These are phyloP conservation scores for Sclerotinia spermophila DNA, from an alignment of 2,329 filamentous ascomycete species.

Conservation along the genomic window DNA sequence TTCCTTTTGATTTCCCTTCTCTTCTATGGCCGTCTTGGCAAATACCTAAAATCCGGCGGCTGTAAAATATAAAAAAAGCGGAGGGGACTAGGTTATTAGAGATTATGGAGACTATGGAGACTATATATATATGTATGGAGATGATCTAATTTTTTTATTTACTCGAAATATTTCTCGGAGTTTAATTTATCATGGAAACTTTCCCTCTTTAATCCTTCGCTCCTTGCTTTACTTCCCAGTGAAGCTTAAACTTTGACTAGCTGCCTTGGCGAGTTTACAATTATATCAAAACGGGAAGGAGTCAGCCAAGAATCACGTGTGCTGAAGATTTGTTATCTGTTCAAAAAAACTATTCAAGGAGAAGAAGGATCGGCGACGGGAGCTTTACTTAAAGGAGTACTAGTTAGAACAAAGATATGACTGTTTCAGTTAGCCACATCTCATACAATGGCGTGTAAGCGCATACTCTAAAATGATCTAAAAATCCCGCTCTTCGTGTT, in stretches of 20 bases:
- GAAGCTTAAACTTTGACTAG: background rate
- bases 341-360: background rate
- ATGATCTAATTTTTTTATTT: conserved; percentile 2
- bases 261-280: background rate
- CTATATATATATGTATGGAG: too few relatives aligned
- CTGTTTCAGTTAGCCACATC: background rate
- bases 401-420: background rate
- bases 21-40: conserved; percentile 7
- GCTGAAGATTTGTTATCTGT: background rate
- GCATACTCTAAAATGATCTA: background rate
- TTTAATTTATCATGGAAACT: background rate
- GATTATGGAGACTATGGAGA: background rate
- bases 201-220: background rate
- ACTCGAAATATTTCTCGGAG: conserved; percentile 4
- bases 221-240: background rate
- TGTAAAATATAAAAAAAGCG: conserved; percentile 7
- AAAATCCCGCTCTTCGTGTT: background rate
- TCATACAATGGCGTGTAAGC: background rate
- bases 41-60: conserved; percentile 1
- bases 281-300: background rate
- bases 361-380: background rate
- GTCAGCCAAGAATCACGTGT: background rate
- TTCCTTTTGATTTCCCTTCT: background rate
- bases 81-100: background rate
- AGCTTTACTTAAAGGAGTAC: background rate